These are phyloP conservation scores for Gonapodya prolifera DNA, from an alignment of 192 early-diverging fungal genomes.

Conservation along the genomic window DNA sequence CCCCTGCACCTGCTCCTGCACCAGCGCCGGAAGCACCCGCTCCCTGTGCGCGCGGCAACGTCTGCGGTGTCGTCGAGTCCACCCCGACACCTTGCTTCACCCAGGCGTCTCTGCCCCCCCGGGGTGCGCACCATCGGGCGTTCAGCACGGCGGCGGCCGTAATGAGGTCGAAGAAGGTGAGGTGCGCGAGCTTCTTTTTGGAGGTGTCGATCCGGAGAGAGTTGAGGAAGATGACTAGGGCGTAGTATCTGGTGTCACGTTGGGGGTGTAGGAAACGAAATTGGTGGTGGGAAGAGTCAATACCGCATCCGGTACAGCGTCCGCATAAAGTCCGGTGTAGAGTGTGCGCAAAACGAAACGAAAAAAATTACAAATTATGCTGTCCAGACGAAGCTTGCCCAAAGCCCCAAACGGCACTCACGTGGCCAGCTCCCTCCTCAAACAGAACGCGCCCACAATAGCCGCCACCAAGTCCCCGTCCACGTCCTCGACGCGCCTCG, in stretches of 20 bases:
- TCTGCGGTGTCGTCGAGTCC: neutral
- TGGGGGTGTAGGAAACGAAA: neutral
- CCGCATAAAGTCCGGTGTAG: too few species aligned
- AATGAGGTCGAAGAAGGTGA: conserved; percentile 30
- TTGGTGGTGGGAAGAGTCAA: neutral
- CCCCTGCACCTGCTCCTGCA: neutral
- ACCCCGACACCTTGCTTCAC: neutral
- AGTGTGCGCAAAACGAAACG: neutral
- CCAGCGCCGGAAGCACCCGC: neutral
- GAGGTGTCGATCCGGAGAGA: conserved; percentile 33
- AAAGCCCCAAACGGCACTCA: conserved; percentile 5
- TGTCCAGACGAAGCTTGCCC: neutral
- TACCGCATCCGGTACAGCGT: too few species aligned
- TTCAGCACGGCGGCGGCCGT: conserved; percentile 21
- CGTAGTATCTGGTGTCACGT: conserved; percentile 25
- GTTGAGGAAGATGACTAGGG: conserved; percentile 36
- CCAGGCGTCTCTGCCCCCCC: neutral
- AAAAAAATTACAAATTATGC: neutral
- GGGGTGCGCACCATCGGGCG: neutral
- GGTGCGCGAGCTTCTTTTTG: conserved; percentile 32
- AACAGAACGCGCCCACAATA: conserved; percentile 33
- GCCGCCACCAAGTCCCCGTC: conserved; percentile 31
- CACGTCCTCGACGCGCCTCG: conserved; percentile 39
- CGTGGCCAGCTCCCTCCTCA: conserved; percentile 29
- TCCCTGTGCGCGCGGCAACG: too few species aligned